A percentile compares a stretch with the other conserved stretches of the same genome.
phyloP scores from a whole-genome alignment of 192 early-diverging fungal species.

The Entophlyctis helioformis region DNA sequence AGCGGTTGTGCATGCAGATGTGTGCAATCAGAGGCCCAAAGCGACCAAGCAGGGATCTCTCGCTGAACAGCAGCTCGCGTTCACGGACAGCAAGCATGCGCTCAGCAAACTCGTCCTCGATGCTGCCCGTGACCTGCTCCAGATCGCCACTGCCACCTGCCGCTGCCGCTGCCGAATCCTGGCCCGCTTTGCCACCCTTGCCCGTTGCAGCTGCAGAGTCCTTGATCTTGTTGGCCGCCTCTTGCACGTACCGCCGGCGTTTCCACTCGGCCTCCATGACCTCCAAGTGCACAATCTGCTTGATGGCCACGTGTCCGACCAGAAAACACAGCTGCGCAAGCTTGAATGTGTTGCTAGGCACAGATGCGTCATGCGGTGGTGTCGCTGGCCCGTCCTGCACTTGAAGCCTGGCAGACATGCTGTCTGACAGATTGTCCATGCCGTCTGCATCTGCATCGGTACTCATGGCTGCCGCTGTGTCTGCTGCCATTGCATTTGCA shows the following conservation, averaged over 20 bases:
- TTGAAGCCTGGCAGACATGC: not conserved
- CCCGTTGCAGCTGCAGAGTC: not conserved
- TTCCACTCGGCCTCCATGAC: slow-evolving; percentile 89
- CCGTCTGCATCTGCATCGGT: slow-evolving; percentile 7
- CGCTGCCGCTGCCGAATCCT: slow-evolving; percentile 9
- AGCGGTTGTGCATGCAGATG: slow-evolving; percentile 69
- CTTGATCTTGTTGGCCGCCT: slow-evolving; percentile 1
- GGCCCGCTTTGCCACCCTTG: slow-evolving; percentile 3
- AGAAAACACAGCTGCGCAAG: slow-evolving; percentile 82
- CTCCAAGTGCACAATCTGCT: slow-evolving; percentile 94
- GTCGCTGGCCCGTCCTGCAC: no score
- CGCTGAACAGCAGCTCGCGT: slow-evolving; percentile 76
- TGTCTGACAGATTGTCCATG: slow-evolving; percentile 1
- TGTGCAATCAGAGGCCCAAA: slow-evolving; percentile 75
- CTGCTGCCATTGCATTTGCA: no score
- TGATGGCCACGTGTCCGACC: slow-evolving; percentile 90
- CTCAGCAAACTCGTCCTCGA: slow-evolving; percentile 94
- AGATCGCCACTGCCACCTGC: slow-evolving; percentile 68
- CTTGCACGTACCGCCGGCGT: slow-evolving; percentile 42
- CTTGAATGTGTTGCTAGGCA: slow-evolving; percentile 45
- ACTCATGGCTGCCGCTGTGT: slow-evolving; percentile 4
- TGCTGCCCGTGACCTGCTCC: slow-evolving; percentile 82
- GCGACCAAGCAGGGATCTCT: slow-evolving; percentile 57
- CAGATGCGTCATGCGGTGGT: not conserved
- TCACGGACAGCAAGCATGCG: slow-evolving; percentile 78